A percentile compares a stretch with the other conserved stretches of the same genome.
Evolutionary conservation across 1,139 yeast species (phyloP).

Genomic region (Barnettozyma hawaiiensis): DNA sequence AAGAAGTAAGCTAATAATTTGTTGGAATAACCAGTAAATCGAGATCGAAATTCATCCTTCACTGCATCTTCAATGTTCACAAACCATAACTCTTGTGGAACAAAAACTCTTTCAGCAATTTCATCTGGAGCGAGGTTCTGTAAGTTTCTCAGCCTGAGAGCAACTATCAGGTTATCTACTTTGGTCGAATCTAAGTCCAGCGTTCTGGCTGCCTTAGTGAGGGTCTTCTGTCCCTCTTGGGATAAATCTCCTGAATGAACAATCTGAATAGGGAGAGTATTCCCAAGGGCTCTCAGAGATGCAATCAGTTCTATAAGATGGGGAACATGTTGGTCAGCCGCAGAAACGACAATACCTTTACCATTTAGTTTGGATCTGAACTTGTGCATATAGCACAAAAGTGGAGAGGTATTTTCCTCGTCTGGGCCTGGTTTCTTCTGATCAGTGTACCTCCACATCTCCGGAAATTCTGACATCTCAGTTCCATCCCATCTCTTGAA

Average conservation of each 20-base stretch:
- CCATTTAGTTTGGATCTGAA: slow-evolving; percentile 26
- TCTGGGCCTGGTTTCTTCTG: neutral
- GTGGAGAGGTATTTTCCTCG: neutral
- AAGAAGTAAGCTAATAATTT: slow-evolving; percentile 46
- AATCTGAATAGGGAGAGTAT: slow-evolving; percentile 49
- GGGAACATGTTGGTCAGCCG: slow-evolving; percentile 38
- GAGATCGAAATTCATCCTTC: slow-evolving; percentile 26
- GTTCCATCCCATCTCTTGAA: slow-evolving; percentile 38
- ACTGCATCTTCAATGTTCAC: slow-evolving; percentile 38
- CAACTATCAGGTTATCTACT: neutral
- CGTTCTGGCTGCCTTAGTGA: neutral
- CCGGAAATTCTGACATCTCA: slow-evolving; percentile 3
- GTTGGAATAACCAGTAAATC: slow-evolving; percentile 40
- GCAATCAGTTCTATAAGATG: slow-evolving; percentile 40
- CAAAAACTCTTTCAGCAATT: neutral
- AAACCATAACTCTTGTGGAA: slow-evolving; percentile 34
- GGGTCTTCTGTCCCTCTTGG: neutral
- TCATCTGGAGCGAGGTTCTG: neutral
- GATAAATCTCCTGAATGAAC: slow-evolving; percentile 41
- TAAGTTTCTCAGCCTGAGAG: neutral
- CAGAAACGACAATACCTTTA: slow-evolving; percentile 47
- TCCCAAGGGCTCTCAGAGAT: slow-evolving; percentile 41
- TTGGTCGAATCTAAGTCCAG: neutral
- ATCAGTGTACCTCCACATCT: neutral
- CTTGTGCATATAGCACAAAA: neutral